Evolutionary conservation across 768 basidiomycete species (phyloP), one percentile per base, ranked within the genome.

Genomic region (Lactifluus subvellereus): DNA sequence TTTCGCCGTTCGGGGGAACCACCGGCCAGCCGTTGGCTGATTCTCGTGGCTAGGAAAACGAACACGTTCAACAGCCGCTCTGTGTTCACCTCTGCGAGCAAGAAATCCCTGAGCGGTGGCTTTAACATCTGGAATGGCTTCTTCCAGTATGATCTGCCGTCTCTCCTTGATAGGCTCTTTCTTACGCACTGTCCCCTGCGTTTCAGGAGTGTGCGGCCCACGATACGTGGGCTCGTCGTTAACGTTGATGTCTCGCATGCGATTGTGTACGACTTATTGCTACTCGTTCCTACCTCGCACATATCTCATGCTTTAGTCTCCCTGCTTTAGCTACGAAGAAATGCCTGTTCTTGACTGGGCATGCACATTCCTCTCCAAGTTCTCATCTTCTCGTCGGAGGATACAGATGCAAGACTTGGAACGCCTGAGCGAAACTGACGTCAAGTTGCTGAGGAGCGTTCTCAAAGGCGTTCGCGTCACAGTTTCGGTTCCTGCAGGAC

Each of bases 61-160:
- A 32, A 11, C 49, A 64, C 66, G 20, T 66, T 47, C 54, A 66
- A 66, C 27, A 22, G 14, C 20, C 66, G 66, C 14, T 66, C 66
- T 5, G 62, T 66, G 16, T 66, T 66, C 50, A 66, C 66, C 11
- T 6, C 61, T 8, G 32, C 53, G 5, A 59, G 35, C 51, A 59
- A 18, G 33, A 59, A 59, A 13, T 42, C 56, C 13, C 11, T 66
- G 35, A 59, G 63, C 30, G 62, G 62, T 16, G 66, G 66, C 10
- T 66, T 66, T 51, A 59, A 66, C n/a, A 54, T 66, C 11, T 66
- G 66, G 66, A 65, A 64, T 4, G 66, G 66, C 16, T 66, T 55
- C 45, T 66, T 66, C 8, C 66, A 66, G 66, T 66, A 38, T n/a
- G 54, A 30, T 18, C 2, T 33, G 20, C 35, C 4, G 4, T 32